These are phyloP conservation scores for Plasmodium chabaudi DNA, from an alignment of 169 alveolate species.

Conservation along the genomic window DNA sequence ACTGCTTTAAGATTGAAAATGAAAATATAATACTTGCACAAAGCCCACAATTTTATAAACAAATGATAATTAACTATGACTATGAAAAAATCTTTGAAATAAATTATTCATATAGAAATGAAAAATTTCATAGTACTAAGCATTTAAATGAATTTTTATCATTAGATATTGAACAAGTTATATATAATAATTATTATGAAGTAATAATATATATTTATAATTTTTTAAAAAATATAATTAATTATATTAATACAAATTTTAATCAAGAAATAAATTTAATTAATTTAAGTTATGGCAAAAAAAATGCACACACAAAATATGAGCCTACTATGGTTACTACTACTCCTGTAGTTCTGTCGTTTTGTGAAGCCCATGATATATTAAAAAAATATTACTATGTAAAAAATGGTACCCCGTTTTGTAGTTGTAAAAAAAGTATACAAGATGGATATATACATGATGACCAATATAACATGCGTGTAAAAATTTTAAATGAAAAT, in stretches of 20 bases:
- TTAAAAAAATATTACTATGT: not conserved
- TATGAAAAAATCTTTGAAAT: constrained; percentile 37
- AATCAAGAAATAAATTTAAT: constrained; percentile 3
- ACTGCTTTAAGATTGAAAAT: constrained; percentile 25
- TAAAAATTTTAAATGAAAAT: constrained; percentile 3
- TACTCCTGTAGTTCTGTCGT: constrained; percentile 26
- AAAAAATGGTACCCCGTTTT: no score
- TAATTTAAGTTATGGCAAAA: not conserved
- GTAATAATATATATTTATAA: constrained; percentile 34
- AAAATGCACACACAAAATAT: not conserved
- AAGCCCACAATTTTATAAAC: constrained; percentile 61
- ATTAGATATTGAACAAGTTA: constrained; percentile 27
- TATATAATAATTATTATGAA: constrained; percentile 49
- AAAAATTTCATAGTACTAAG: constrained; percentile 34
- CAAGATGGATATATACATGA: not conserved
- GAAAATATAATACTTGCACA: constrained; percentile 37
- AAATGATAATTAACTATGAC: constrained; percentile 47
- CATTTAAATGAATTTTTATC: constrained; percentile 59
- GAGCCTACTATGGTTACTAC: not conserved
- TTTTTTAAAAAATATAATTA: not conserved
- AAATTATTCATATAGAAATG: constrained; percentile 54
- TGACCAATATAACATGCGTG: not conserved
- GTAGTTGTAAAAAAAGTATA: not conserved
- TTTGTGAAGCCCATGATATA: constrained; percentile 51
- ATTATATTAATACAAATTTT: not conserved